Evolutionary conservation across 2,329 filamentous ascomycete genomes (phyloP).

Genomic region (Colletotrichum eremochloae): DNA sequence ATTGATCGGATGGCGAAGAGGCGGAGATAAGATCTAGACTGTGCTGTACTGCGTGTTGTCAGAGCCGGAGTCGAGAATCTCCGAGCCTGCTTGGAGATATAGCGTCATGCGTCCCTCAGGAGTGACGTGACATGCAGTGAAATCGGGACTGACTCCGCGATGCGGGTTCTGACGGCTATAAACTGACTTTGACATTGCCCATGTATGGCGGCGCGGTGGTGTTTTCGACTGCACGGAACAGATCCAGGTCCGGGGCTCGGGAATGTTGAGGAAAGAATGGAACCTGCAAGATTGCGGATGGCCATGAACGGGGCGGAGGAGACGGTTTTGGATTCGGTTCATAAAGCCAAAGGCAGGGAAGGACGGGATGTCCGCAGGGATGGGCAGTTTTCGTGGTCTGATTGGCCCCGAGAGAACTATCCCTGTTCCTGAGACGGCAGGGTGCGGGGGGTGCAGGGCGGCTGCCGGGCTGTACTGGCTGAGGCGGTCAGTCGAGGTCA

Average conservation of each 20-base stretch:
- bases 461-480: slow-evolving; percentile 31
- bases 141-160: slow-evolving; percentile 3
- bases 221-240: slow-evolving; percentile 6
- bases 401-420: slow-evolving; percentile 19
- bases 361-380: slow-evolving; percentile 38
- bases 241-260: slow-evolving; percentile 6
- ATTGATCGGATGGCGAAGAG: not conserved
- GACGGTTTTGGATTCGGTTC: slow-evolving; percentile 34
- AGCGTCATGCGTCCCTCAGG: slow-evolving; percentile 20
- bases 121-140: slow-evolving; percentile 18
- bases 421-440: slow-evolving; percentile 38
- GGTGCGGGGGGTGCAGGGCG: slow-evolving; percentile 25
- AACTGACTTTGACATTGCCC: not conserved
- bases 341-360: slow-evolving; percentile 39
- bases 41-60: not conserved
- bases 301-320: slow-evolving; percentile 21
- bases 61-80: not conserved
- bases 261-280: slow-evolving; percentile 22
- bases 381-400: slow-evolving; percentile 11
- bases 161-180: slow-evolving; percentile 9
- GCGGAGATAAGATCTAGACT: not conserved
- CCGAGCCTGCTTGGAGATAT: slow-evolving; percentile 19
- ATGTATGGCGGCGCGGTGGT: not conserved
- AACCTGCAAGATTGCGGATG: slow-evolving; percentile 27
- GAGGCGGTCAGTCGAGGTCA: slow-evolving; percentile 41